Evolutionary conservation across 768 basidiomycete species (phyloP).

Genomic region (Auricularia auricula-judae): DNA sequence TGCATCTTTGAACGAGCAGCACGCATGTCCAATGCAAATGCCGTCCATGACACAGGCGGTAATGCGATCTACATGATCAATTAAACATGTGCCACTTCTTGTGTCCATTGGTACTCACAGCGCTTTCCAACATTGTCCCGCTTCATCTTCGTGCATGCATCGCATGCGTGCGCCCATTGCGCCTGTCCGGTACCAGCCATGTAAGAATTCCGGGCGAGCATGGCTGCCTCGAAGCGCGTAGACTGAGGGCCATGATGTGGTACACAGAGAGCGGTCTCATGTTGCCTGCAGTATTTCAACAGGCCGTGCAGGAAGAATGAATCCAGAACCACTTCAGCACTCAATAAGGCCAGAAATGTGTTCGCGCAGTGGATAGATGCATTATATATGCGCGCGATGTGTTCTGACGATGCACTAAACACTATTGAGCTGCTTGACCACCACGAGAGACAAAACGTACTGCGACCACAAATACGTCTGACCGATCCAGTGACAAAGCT

Average conservation of each 20-base stretch:
- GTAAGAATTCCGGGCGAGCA: background rate
- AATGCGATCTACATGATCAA: too few species aligned
- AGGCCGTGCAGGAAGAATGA: conserved; percentile 2
- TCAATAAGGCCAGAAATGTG: too few species aligned
- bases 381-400: background rate
- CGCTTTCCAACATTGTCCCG: background rate
- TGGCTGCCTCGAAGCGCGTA: too few species aligned
- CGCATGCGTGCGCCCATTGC: conserved; percentile 3
- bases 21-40: conserved; percentile 16
- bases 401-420: background rate
- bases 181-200: conserved; percentile 3
- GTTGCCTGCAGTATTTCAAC: background rate
- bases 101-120: background rate
- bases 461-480: too few species aligned
- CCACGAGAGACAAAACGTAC: too few species aligned
- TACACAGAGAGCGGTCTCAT: background rate
- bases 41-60: conserved; percentile 14
- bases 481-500: too few species aligned
- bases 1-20: conserved; percentile 12
- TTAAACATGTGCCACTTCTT: too few species aligned
- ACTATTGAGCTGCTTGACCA: too few species aligned
- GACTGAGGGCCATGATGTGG: too few species aligned
- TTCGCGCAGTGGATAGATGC: background rate
- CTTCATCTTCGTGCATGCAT: background rate
- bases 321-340: conserved; percentile 3